Percentiles rank a stretch among this genome's conserved stretches.
Conservation (phyloP, 2,329 filamentous ascomycete species). For the Geosmithia morbida region DNA sequence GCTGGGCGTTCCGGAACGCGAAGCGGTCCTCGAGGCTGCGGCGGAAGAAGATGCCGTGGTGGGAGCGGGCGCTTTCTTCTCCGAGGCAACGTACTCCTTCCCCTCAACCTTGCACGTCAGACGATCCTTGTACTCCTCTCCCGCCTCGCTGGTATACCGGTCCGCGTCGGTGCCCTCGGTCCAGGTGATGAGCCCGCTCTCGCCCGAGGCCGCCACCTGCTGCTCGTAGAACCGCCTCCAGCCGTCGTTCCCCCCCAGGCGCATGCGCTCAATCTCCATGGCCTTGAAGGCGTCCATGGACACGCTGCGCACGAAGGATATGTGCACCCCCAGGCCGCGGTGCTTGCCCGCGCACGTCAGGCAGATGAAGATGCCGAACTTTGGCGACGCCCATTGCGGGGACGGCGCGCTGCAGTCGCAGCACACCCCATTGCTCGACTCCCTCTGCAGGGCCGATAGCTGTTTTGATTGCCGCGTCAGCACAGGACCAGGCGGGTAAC, state of each 20-base stretch:
- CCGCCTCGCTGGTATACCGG: slow-evolving; percentile 76
- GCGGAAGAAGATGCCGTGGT: slow-evolving; percentile 12
- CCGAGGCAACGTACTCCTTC: slow-evolving; percentile 65
- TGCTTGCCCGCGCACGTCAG: slow-evolving; percentile 91
- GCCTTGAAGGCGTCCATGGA: slow-evolving; percentile 98
- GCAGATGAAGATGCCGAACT: slow-evolving; percentile 98
- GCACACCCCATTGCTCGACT: slow-evolving; percentile 76
- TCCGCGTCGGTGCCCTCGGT: slow-evolving; percentile 84
- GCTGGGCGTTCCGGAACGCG: slow-evolving; percentile 24
- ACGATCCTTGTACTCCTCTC: slow-evolving; percentile 91
- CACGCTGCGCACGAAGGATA: slow-evolving; percentile 93
- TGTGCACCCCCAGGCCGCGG: slow-evolving; percentile 89
- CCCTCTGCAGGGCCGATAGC: slow-evolving; percentile 85
- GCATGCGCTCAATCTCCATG: slow-evolving; percentile 86
- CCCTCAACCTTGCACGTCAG: slow-evolving; percentile 80
- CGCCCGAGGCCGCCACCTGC: slow-evolving; percentile 41
- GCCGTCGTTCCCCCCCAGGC: slow-evolving; percentile 73
- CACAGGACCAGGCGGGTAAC: too few species aligned
- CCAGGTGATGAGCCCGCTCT: slow-evolving; percentile 44
- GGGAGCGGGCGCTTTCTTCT: slow-evolving; percentile 35
- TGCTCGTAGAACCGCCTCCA: slow-evolving; percentile 81
- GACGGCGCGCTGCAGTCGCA: slow-evolving; percentile 93
- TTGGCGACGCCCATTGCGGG: slow-evolving; percentile 95
- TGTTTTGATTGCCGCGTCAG: slow-evolving; percentile 21
- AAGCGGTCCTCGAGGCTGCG: slow-evolving; percentile 13